A percentile compares a stretch with the other conserved stretches of the same genome.
These are phyloP conservation scores for Lactifluus pinguis DNA, from an alignment of 768 basidiomycete genomes.

Conservation along the genomic window DNA sequence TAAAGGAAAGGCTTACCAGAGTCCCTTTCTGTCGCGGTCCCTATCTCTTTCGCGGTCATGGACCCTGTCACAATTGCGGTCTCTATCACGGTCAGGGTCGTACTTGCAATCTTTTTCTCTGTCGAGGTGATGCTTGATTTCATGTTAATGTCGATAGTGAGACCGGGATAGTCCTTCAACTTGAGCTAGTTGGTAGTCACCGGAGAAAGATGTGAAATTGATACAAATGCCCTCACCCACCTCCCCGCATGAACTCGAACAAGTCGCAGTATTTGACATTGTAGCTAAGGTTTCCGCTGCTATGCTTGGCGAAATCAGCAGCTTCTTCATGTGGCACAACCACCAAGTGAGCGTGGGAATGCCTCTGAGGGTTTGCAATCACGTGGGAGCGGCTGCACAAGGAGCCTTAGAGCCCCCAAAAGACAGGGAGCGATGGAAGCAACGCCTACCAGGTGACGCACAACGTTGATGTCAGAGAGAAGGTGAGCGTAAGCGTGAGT, in stretches of 20 bases:
- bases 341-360: constrained; percentile 74
- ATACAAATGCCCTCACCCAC: constrained; percentile 93
- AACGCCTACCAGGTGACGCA: constrained; percentile 46
- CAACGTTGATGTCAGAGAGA: constrained; percentile 68
- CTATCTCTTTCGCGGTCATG: too few species aligned
- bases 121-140: too few species aligned
- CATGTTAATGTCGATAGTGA: too few species aligned
- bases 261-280: constrained; percentile 98
- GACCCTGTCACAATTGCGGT: too few species aligned
- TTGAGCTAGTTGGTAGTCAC: too few species aligned
- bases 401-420: constrained; percentile 42
- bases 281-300: constrained; percentile 98
- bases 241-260: constrained; percentile 99
- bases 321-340: constrained; percentile 86
- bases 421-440: constrained; percentile 48
- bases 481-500: constrained; percentile 42
- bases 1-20: too few species aligned
- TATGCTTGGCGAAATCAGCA: constrained; percentile 87
- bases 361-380: constrained; percentile 55
- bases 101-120: too few species aligned
- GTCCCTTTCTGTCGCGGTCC: too few species aligned
- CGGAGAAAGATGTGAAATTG: too few species aligned
- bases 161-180: too few species aligned
- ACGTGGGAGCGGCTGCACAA: constrained; percentile 53
- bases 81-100: too few species aligned